Conservation (phyloP, 2,329 filamentous ascomycete species). For the Beauveria varroae region DNA sequence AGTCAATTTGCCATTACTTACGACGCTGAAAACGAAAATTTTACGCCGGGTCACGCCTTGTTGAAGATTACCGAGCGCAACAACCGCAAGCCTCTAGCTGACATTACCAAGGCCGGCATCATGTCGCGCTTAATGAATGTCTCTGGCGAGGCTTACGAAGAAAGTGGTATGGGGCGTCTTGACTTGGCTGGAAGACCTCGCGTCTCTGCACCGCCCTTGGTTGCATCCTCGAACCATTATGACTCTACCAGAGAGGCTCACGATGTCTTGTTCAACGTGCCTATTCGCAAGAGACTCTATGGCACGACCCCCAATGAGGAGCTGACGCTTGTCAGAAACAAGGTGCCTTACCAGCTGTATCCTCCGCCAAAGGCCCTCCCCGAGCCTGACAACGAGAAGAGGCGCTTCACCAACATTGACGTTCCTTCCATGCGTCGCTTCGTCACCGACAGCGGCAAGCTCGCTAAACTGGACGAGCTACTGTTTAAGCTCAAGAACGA, state of each 20-base stretch:
- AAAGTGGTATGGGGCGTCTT: slow-evolving; percentile 66
- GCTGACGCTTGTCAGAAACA: slow-evolving; percentile 63
- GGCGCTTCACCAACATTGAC: slow-evolving; percentile 80
- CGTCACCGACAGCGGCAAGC: slow-evolving; percentile 94
- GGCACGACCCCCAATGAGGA: slow-evolving; percentile 60
- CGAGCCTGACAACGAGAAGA: slow-evolving; percentile 69
- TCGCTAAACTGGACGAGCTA: slow-evolving; percentile 82
- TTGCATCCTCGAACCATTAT: slow-evolving; percentile 67
- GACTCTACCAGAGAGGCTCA: slow-evolving; percentile 59
- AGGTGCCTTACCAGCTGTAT: slow-evolving; percentile 57
- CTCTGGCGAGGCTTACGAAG: slow-evolving; percentile 54
- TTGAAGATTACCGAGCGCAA: slow-evolving; percentile 71
- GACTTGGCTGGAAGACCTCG: slow-evolving; percentile 75
- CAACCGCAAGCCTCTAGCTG: slow-evolving; percentile 57
- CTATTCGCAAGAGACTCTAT: slow-evolving; percentile 68
- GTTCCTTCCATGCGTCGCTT: slow-evolving; percentile 97
- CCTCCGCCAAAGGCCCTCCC: slow-evolving; percentile 64
- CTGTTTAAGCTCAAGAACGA: slow-evolving; percentile 86
- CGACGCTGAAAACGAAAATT: slow-evolving; percentile 55
- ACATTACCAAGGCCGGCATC: slow-evolving; percentile 64
- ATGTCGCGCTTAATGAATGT: slow-evolving; percentile 75
- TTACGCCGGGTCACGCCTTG: slow-evolving; percentile 66
- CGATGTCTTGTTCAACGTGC: slow-evolving; percentile 68
- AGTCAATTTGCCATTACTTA: slow-evolving; percentile 63
- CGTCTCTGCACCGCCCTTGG: slow-evolving; percentile 78